Base-by-base conservation (phyloP, 2,329 filamentous ascomycete species). In the Pleoardoris graminearum region DNA sequence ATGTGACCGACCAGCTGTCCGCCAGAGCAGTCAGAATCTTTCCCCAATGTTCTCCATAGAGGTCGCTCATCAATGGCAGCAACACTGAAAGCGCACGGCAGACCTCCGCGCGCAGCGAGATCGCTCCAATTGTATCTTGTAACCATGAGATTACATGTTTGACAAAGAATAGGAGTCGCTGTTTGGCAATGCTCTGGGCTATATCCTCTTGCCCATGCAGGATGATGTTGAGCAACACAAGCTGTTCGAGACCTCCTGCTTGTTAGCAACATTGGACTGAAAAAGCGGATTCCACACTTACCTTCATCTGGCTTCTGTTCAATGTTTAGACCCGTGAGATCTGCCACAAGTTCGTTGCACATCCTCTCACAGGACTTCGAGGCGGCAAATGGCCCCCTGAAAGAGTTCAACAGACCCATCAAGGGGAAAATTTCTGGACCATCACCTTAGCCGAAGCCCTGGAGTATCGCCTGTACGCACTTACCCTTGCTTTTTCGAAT, bases 1-100 rank as follows among this genome's bases (percentile, higher is more conserved):
- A 52, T 2, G 59, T 66, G 8, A 55, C 49, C 8, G 57, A 52
- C 76, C 77, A 80, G 17, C 66, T 67, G 3, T 53, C 53, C 1
- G 68, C 63, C n/a, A 80, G 48, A 3, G 64, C 64, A 7, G 62
- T 60, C 12, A 79, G 48, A 5, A 77, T 66, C 12, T 76, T 67
- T 45, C 86, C 82, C 94, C 94, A 99, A 67, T 96, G 90, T 0
- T 89, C 84, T 0, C 93, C 94, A 63, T 96, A 97, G 1, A 96
- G 85, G 41, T 91, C 88, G 53, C 85, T 83, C 62, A 97, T 87
- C 35, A 82, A 82, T 1, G 90, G 89, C 0, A 97, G 73, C 3
- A 96, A 76, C 3, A 78, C 74, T 1, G 73, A 68, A 43, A 87
- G 62, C 5, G 76, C 70, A 53, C 70, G 82, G 76, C 48, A 90